phyloP scores from a whole-genome alignment of 106 monocot genomes.

The Acanthochlamys bracteata region DNA sequence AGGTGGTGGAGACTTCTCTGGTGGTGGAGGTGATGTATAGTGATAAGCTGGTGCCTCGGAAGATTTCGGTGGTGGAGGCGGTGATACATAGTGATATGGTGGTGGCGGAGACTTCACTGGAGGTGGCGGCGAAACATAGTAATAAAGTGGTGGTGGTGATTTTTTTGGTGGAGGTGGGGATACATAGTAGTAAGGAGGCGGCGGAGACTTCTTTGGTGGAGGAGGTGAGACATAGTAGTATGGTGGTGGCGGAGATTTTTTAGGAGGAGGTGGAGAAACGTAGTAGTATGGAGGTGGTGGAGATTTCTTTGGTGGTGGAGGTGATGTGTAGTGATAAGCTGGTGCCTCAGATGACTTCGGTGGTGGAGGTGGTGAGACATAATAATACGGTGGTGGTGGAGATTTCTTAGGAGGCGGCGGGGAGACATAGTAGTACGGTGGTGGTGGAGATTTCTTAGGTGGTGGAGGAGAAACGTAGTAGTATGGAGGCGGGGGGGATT shows the following conservation, averaged over 20 bases:
- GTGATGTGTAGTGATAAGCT: slow-evolving; percentile 1
- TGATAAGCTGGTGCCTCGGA: slow-evolving; percentile 1
- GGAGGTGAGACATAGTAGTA: slow-evolving; percentile 19
- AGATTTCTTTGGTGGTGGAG: background rate
- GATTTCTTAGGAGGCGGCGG: slow-evolving; percentile 12
- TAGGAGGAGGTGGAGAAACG: background rate
- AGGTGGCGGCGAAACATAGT: background rate
- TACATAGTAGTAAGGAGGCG: slow-evolving; percentile 7
- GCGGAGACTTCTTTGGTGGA: slow-evolving; percentile 5
- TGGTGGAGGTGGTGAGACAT: slow-evolving; percentile 8
- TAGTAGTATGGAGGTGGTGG: slow-evolving; percentile 4
- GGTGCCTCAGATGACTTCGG: background rate
- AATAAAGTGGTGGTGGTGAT: slow-evolving; percentile 5
- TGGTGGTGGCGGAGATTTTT: slow-evolving; percentile 1
- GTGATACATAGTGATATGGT: background rate
- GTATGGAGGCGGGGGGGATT: slow-evolving; percentile 11
- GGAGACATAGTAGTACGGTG: slow-evolving; percentile 12
- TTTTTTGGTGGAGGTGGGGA: slow-evolving; percentile 6
- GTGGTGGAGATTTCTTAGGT: slow-evolving; percentile 3
- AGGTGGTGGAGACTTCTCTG: background rate
- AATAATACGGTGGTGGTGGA: slow-evolving; percentile 9
- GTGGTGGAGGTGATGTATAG: slow-evolving; percentile 9
- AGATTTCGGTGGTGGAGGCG: background rate
- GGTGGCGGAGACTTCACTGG: background rate
- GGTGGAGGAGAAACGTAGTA: background rate